A percentile compares a stretch with the other conserved stretches of the same genome.
Conservation (phyloP, 2,329 filamentous ascomycete genomes). For the Fusarium dlaminii region DNA sequence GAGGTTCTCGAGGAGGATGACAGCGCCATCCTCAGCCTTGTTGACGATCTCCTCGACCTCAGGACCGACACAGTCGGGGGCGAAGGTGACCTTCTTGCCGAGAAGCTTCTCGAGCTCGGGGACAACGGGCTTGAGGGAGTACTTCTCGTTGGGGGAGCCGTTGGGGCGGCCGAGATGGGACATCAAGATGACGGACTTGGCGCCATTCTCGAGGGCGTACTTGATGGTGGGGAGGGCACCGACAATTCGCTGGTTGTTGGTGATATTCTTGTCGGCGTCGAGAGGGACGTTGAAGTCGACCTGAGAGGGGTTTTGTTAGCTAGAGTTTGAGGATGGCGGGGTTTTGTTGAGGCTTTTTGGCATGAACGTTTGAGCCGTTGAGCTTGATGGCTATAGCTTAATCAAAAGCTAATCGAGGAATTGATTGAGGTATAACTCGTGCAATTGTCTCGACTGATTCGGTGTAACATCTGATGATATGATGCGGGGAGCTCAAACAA, state of each 20-base stretch:
- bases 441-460: background rate
- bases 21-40: slow-evolving; percentile 80
- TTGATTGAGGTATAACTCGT: background rate
- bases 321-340: slow-evolving; percentile 5
- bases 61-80: slow-evolving; percentile 87
- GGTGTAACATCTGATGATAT: slow-evolving; percentile 13
- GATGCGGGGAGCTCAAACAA: slow-evolving; percentile 19
- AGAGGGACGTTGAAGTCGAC: slow-evolving; percentile 99
- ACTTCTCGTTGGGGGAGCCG: slow-evolving; percentile 89
- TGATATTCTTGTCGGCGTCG: slow-evolving; percentile 90
- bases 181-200: slow-evolving; percentile 95
- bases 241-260: slow-evolving; percentile 98
- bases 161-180: slow-evolving; percentile 97
- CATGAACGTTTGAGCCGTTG: background rate
- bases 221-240: slow-evolving; percentile 96
- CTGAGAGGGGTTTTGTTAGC: slow-evolving; percentile 56
- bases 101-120: slow-evolving; percentile 92
- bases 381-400: background rate
- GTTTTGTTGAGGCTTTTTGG: slow-evolving; percentile 11
- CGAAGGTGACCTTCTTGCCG: slow-evolving; percentile 84
- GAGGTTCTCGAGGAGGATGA: slow-evolving; percentile 95
- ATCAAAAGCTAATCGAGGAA: no score
- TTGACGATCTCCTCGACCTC: slow-evolving; percentile 91
- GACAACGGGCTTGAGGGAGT: slow-evolving; percentile 92
- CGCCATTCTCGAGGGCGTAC: slow-evolving; percentile 88